These are phyloP conservation scores for Akebia trifoliata DNA, from an alignment of 164 flowering plant genomes.

Conservation along the genomic window DNA sequence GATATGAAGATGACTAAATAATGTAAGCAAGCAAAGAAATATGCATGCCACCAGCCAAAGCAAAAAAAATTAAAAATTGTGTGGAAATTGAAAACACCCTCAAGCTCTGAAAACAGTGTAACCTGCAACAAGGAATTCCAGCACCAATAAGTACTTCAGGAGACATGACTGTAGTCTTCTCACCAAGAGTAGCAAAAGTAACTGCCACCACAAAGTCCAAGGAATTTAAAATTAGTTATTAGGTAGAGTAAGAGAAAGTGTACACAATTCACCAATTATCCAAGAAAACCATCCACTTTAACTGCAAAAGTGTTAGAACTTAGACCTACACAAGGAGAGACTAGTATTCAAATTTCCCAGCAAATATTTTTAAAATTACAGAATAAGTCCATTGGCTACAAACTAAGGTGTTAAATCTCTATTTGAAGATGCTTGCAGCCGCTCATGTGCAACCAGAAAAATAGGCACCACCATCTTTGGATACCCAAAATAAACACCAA, in stretches of 20 bases:
- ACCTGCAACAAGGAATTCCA: slow-evolving; percentile 99
- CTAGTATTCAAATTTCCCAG: too few relatives aligned
- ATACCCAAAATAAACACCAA: too few relatives aligned
- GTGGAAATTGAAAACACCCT: neutral
- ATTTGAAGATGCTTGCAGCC: too few relatives aligned
- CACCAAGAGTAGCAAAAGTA: slow-evolving; percentile 90
- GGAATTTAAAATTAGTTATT: neutral
- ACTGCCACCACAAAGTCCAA: slow-evolving; percentile 39
- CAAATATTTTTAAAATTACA: too few relatives aligned
- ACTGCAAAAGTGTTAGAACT: too few relatives aligned
- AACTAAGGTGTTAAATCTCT: too few relatives aligned
- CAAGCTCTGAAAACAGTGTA: slow-evolving; percentile 12
- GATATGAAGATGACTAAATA: slow-evolving; percentile 23
- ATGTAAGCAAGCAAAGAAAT: neutral
- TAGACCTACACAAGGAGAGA: too few relatives aligned
- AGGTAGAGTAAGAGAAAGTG: neutral
- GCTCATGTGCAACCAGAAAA: too few relatives aligned
- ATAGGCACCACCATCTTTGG: too few relatives aligned
- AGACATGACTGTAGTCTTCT: slow-evolving; percentile 96
- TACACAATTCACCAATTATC: neutral
- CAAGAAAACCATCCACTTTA: neutral
- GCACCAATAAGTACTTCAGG: slow-evolving; percentile 87
- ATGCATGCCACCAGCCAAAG: neutral
- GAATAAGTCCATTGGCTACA: too few relatives aligned
- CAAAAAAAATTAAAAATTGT: neutral